These are phyloP conservation scores for Ophiostoma montium DNA, from an alignment of 2,329 filamentous ascomycete species.

Conservation along the genomic window DNA sequence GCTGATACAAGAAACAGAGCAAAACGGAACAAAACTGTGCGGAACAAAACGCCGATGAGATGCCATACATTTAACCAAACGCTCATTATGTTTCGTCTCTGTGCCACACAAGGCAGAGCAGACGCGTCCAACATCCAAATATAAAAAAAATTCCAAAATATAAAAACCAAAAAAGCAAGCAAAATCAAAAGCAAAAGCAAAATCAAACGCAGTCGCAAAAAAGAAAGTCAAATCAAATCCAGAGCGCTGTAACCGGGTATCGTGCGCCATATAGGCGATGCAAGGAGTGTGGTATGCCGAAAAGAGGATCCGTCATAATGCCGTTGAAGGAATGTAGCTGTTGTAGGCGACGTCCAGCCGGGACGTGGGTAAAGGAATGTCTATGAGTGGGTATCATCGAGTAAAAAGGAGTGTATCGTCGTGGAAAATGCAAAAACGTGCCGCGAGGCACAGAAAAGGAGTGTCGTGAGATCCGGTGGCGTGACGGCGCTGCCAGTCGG, in stretches of 20 bases:
- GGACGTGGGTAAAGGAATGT: constrained; percentile 25
- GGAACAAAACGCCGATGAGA: constrained; percentile 10
- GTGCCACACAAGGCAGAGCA: constrained; percentile 1
- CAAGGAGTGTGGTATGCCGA: constrained; percentile 30
- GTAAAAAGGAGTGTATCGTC: constrained; percentile 3
- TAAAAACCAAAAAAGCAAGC: not conserved
- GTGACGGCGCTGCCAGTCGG: constrained; percentile 14
- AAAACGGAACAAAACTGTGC: not conserved
- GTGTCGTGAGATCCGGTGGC: constrained; percentile 21
- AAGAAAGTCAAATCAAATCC: constrained; percentile 8
- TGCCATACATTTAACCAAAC: constrained; percentile 5
- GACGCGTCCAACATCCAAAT: not conserved
- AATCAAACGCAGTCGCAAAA: constrained; percentile 3
- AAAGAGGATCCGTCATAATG: constrained; percentile 22
- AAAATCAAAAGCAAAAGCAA: not conserved
- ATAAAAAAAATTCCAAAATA: not conserved
- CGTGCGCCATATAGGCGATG: constrained; percentile 24
- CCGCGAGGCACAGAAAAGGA: constrained; percentile 8
- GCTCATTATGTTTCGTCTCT: constrained; percentile 2
- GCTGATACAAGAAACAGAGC: too few species aligned
- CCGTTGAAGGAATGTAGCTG: constrained; percentile 19
- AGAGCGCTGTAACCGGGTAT: constrained; percentile 38
- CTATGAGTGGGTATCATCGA: constrained; percentile 30
- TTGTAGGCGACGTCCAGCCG: constrained; percentile 18
- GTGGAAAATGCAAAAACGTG: not conserved